A percentile compares a stretch with the other conserved stretches of the same genome.
These are phyloP conservation scores for Collybia sordida DNA, from an alignment of 768 basidiomycete genomes.

Conservation along the genomic window DNA sequence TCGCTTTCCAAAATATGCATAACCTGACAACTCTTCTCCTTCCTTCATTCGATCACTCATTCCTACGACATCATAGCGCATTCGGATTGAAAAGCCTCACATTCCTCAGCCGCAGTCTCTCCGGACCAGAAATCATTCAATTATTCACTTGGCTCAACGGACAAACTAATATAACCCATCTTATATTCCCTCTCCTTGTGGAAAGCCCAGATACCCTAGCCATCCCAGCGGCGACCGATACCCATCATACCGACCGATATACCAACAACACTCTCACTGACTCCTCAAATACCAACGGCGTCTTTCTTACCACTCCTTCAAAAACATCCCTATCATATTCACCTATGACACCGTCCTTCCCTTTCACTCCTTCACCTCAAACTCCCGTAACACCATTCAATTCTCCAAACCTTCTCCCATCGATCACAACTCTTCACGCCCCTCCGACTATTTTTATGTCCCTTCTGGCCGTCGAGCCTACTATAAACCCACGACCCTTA, in stretches of 20 bases:
- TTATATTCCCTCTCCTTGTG: conserved; percentile 40
- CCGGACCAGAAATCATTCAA: conserved; percentile 27
- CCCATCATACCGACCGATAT: conserved; percentile 1
- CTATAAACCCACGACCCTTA: conserved; percentile 24
- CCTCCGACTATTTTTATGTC: conserved; percentile 31
- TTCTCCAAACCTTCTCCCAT: conserved; percentile 39
- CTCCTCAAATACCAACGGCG: conserved; percentile 3
- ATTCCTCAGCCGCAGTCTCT: conserved; percentile 31
- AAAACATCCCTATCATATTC: conserved; percentile 8
- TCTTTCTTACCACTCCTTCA: conserved; percentile 4
- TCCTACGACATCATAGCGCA: conserved; percentile 41
- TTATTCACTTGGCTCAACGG: conserved; percentile 43
- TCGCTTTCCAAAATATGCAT: conserved; percentile 47
- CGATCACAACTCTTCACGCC: conserved; percentile 35
- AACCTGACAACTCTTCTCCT: conserved; percentile 37
- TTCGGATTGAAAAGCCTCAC: conserved; percentile 41
- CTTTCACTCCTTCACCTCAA: conserved; percentile 10
- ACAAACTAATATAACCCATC: conserved; percentile 36
- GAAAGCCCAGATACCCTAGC: conserved; percentile 13
- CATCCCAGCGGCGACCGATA: conserved; percentile 5
- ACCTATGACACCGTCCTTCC: conserved; percentile 3
- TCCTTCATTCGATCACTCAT: conserved; percentile 40
- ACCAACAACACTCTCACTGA: conserved; percentile 4
- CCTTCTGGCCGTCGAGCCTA: conserved; percentile 16
- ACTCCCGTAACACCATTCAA: conserved; percentile 18